A percentile compares a stretch with the other conserved stretches of the same genome.
Evolutionary conservation across 2,329 filamentous ascomycete species (phyloP).

Genomic region (Claviceps purpurea): DNA sequence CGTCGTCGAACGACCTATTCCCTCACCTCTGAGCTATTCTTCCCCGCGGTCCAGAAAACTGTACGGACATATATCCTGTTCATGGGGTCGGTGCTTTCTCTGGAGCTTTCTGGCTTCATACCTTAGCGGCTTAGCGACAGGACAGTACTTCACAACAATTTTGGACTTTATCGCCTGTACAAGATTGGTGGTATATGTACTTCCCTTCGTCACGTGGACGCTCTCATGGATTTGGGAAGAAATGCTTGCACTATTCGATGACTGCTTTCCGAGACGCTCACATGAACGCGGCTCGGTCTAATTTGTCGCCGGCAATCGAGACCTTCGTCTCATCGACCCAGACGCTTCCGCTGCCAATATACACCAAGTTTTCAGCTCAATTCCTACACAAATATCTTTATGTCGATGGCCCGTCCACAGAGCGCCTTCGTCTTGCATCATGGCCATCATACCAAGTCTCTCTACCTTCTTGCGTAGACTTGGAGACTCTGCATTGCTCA

Average conservation of each 20-base stretch:
- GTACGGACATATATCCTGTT: no score
- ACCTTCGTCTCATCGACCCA: not conserved
- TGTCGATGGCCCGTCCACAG: not conserved
- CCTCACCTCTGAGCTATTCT: no score
- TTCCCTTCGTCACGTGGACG: not conserved
- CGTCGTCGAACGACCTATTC: no score
- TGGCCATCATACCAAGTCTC: not conserved
- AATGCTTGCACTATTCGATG: not conserved
- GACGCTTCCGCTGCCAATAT: conserved; percentile 11
- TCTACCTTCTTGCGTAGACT: conserved; percentile 17
- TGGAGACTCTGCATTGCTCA: conserved; percentile 22
- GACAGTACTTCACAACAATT: no score
- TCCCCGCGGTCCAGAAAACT: no score
- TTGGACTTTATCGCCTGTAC: no score
- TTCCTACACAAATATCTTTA: conserved; percentile 1
- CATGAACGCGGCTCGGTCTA: not conserved
- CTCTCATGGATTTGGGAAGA: not conserved
- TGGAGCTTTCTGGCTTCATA: no score
- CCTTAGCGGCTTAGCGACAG: no score
- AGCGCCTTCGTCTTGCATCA: not conserved
- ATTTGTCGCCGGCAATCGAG: not conserved
- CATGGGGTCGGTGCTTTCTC: no score
- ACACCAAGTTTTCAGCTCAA: conserved; percentile 13
- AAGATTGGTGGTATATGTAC: not conserved
- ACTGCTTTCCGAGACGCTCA: not conserved